These are phyloP conservation scores for Glaciozyma martinii DNA, from an alignment of 768 basidiomycete genomes.

Conservation along the genomic window DNA sequence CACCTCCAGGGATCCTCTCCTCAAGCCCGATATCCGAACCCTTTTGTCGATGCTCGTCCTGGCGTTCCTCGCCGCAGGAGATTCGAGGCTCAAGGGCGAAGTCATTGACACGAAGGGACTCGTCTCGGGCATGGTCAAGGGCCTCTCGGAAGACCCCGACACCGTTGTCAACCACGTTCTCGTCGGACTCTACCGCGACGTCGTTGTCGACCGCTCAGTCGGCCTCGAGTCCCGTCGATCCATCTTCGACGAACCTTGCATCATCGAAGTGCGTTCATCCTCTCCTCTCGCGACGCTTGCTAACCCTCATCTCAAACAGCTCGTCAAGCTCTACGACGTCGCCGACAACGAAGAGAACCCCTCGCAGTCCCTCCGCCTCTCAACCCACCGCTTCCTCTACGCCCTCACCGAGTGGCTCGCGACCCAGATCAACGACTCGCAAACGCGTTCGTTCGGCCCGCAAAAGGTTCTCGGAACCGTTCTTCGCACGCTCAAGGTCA, in stretches of 20 bases:
- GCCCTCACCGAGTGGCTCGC: slow-evolving; percentile 40
- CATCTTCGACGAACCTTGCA: slow-evolving; percentile 51
- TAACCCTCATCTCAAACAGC: slow-evolving; percentile 7
- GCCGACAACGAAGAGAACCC: slow-evolving; percentile 40
- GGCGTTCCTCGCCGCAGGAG: slow-evolving; percentile 55
- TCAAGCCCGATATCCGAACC: slow-evolving; percentile 62
- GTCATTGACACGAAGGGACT: slow-evolving; percentile 64
- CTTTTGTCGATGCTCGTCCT: slow-evolving; percentile 63
- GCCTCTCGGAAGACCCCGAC: slow-evolving; percentile 59
- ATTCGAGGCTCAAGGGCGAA: slow-evolving; percentile 52
- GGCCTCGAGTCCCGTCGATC: slow-evolving; percentile 60
- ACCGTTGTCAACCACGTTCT: slow-evolving; percentile 55
- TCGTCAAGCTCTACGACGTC: slow-evolving; percentile 39
- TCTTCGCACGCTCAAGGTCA: slow-evolving; percentile 67
- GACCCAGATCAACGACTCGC: slow-evolving; percentile 48
- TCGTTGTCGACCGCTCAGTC: slow-evolving; percentile 52
- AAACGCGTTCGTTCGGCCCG: slow-evolving; percentile 24
- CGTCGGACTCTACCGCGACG: slow-evolving; percentile 50
- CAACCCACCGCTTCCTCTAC: slow-evolving; percentile 26
- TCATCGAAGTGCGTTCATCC: slow-evolving; percentile 6
- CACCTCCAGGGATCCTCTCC: slow-evolving; percentile 15
- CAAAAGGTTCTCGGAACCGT: slow-evolving; percentile 77
- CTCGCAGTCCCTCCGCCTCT: slow-evolving; percentile 19
- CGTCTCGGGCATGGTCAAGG: slow-evolving; percentile 64
- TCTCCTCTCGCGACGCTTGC: not conserved